Evolutionary conservation across 164 flowering plant species (phyloP), one percentile per base, ranked within the genome.

Genomic region (Warburgia ugandensis): DNA sequence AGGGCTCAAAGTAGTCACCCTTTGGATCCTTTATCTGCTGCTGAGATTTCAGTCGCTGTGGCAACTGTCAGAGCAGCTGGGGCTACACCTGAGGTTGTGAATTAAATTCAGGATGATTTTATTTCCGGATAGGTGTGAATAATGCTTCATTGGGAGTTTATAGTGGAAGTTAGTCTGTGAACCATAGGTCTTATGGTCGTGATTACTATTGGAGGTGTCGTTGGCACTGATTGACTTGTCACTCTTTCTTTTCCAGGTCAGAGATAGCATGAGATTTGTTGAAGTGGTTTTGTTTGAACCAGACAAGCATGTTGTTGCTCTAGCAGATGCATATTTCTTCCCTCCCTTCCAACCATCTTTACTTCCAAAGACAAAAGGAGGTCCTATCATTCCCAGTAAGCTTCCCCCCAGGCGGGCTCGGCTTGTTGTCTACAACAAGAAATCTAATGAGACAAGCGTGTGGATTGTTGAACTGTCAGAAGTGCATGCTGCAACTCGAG

Each of bases 271-370:
- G 95, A 74, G 95, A 40, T 90, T 90, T 71, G 48, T 90, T 56
- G 97, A 90, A 69, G 95, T 80, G 61, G 89, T 79, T 58, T 64
- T 90, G 29, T 54, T 62, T 43, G 97, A 90, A 63, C 95, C 97
- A 26, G 91, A 82, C 11, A 90, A 86, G 57, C 58, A 73, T 62
- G 81, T 90, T 47, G 89, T 90, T 58, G 95, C 94, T 56, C 49
- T 90, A 55, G 97, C 97, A 29, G 97, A 90, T 76, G 97, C 97
- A 13, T 90, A 90, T 56, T 90, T 86, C 71, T 90, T 86, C 61
- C 95, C 97, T 22, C 97, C 97, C 29, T 90, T 90, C 64, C 97
- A 83, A 56, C 88, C 95, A 29, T 86, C 97, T 5, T 57, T 90
- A 46, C 74, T 86, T 63, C 81, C 86, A 8, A 84, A 73, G 62